Evolutionary conservation across 768 basidiomycete species (phyloP).

Genomic region (Pisolithus microcarpus): DNA sequence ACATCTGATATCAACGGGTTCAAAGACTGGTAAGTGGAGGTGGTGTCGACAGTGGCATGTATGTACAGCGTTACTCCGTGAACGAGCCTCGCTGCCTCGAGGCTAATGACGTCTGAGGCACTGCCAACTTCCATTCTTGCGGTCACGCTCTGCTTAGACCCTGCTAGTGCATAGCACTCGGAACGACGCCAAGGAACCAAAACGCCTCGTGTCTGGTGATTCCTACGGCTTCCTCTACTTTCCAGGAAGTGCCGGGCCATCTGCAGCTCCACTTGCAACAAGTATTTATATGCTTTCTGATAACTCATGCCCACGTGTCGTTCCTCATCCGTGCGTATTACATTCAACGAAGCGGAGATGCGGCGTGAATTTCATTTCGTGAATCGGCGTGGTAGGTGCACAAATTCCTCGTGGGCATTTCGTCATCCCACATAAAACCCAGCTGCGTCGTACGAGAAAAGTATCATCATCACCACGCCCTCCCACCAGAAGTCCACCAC

Average conservation of each 20-base stretch:
- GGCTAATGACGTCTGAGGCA: constrained; percentile 13
- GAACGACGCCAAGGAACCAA: background rate
- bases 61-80: background rate
- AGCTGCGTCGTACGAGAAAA: constrained; percentile 8
- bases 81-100: constrained; percentile 23
- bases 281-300: too few species aligned
- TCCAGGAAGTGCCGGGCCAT: too few species aligned
- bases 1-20: too few species aligned
- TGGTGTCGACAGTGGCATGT: too few species aligned
- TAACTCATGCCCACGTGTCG: background rate
- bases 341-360: constrained; percentile 13
- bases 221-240: too few species aligned
- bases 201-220: constrained; percentile 5
- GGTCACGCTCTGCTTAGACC: constrained; percentile 10
- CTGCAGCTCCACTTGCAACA: too few species aligned
- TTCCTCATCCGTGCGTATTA: background rate
- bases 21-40: too few species aligned
- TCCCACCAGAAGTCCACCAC: background rate
- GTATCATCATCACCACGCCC: background rate
- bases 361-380: constrained; percentile 19
- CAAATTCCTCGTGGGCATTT: constrained; percentile 23
- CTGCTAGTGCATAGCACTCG: too few species aligned
- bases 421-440: constrained; percentile 20
- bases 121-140: constrained; percentile 6
- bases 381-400: constrained; percentile 4